A percentile compares a stretch with the other conserved stretches of the same genome.
Conservation (phyloP, 2,329 filamentous ascomycete genomes). For the Mycosphaerelloides madeirae region DNA sequence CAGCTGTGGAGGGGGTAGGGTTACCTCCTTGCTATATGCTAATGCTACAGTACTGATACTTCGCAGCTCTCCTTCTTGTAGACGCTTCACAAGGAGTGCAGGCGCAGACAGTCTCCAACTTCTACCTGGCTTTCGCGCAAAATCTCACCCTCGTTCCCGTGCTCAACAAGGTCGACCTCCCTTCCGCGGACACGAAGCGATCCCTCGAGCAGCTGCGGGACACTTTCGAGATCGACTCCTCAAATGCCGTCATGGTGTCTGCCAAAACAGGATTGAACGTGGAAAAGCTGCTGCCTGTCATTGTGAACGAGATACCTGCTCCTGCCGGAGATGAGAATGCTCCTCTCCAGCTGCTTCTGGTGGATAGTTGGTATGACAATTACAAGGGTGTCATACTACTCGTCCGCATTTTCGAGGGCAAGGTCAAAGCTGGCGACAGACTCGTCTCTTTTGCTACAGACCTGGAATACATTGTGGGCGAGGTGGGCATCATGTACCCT, state of each 20-base stretch:
- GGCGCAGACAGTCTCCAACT: conserved; percentile 97
- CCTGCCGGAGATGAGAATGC: conserved; percentile 68
- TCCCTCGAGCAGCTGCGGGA: conserved; percentile 81
- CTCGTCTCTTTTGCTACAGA: conserved; percentile 85
- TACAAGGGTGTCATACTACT: conserved; percentile 91
- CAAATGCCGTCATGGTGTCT: conserved; percentile 71
- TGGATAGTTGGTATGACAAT: conserved; percentile 97
- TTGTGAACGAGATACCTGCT: conserved; percentile 78
- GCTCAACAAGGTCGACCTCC: conserved; percentile 94
- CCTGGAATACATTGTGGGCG: conserved; percentile 85
- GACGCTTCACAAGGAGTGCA: conserved; percentile 96
- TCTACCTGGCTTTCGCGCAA: conserved; percentile 93
- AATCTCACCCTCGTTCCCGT: conserved; percentile 82
- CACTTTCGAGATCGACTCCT: conserved; percentile 80
- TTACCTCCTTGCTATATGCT: conserved; percentile 68
- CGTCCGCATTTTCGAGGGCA: conserved; percentile 86
- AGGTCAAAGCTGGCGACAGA: conserved; percentile 74
- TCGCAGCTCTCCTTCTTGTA: conserved; percentile 83
- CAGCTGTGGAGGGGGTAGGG: conserved; percentile 69
- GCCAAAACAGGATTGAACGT: conserved; percentile 94
- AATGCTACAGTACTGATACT: conserved; percentile 77
- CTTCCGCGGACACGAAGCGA: conserved; percentile 78
- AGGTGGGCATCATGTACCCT: conserved; percentile 96
- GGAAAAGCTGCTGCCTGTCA: conserved; percentile 71
- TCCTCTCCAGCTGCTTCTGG: conserved; percentile 77